Evolutionary conservation across 2,329 filamentous ascomycete species (phyloP), one percentile per base, ranked within the genome.

Genomic region (Bipolaris cookei): DNA sequence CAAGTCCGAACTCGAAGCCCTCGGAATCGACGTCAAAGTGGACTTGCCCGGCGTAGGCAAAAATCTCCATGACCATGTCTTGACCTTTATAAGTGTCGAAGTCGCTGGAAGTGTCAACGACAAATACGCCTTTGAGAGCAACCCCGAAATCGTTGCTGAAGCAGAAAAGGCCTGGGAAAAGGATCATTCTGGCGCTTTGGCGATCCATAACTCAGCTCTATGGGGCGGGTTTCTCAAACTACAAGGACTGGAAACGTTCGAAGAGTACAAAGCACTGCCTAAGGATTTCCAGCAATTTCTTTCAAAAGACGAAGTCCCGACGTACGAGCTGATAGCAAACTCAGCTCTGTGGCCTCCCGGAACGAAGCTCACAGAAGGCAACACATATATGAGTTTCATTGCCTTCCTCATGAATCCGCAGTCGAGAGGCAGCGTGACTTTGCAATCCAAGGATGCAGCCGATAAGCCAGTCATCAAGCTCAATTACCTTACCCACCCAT

Each of bases 181-280:
- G 21, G 76, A 77, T 37, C 65, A 74, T 8, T 60, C 66, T 5
- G 73, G 74, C 1, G 57, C 58, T 5, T 66, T 70, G 38, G 57
- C 66, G 1, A 68, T 79, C 13, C 80, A 81, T 3, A 72, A 78
- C 23, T 81, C 82, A 59, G 73, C 74, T 0, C 80, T 83, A 0
- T 82, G 83, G 56, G 85, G 85, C 7, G 79, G 86, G 6, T 82
- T 84, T 3, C 75, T 83, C n/a, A 81, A 81, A 4, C 77, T 84
- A 39, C 64, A 76, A 18, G 66, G 71, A 10, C 67, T 78, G 25
- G 74, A 77, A 11, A 72, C 76, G 16, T 76, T 70, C 14, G 76
- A 76, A 58, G 68, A 80, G 7, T 77, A 80, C 56, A 70, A 80
- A 38, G 78, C 71, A 1, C 75, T 89, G 0, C 80, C 83, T 0